Evolutionary conservation across 805 yeast species (phyloP), one percentile per base, ranked within the genome.

Genomic region (Starmerella tilneyi): DNA sequence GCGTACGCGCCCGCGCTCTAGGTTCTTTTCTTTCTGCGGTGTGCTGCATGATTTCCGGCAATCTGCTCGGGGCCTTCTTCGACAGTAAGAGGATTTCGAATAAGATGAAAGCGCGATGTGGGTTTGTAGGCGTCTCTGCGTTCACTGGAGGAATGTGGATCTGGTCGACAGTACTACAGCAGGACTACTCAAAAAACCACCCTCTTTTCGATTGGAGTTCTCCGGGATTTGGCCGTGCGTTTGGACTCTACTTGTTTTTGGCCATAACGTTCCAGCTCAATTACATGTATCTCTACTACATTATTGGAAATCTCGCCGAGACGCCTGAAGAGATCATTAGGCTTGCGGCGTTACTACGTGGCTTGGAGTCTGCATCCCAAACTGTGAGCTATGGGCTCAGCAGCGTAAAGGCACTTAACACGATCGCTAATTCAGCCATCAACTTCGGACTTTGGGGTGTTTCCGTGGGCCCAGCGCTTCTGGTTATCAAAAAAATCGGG

Each of bases 1-100:
- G 68, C 51, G 59, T 74, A 41, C 65, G 79, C 57, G 72, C 81
- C 12, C 67, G 81, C 51, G 72, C 80, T 4, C 67, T 75, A 52
- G 76, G 76, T 60, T 26, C 66, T 66, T 41, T 69, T 70, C 59
- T 72, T 36, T 59, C 72, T 39, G 79, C 76, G 58, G 72, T 75
- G 72, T 34, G 72, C 47, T 79, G 79, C 29, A 72, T 79, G 36
- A 57, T 65, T n/a, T 34, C 67, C 21, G 63, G 75, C 35, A 75
- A 38, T 5, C 4, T 41, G 1, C 33, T 42, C 3, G 52, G 79
- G 30, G 11, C 56, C 34, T 22, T 74, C 33, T 63, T 74, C 52
- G 80, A 75, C 59, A 61, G 63, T 57, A 57, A 56, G 44, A 45
- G 52, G 9, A 63, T 68, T 49, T 54, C 57, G n/a, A 63, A 76